Base-by-base conservation (phyloP, 352 stramenopile genomes). In the Pythium rhizo-oryzae region DNA sequence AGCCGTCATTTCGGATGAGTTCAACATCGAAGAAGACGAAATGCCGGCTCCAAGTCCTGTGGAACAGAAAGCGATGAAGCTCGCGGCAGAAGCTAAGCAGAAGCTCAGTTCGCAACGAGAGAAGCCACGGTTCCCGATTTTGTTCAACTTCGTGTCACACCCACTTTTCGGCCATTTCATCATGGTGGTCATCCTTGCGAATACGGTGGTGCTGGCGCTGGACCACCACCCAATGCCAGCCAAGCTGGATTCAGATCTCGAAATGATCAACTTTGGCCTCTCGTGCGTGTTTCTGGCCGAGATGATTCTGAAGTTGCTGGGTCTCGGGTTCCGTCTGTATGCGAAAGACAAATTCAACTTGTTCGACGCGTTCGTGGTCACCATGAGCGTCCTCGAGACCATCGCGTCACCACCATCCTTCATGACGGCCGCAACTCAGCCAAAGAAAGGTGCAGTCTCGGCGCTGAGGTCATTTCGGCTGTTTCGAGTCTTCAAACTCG, bases 401-500 rank as follows among this genome's bases (percentile, higher is more conserved):
- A 65, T 84, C 18, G 70, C 80, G 37, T 89, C 84, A 0, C 88
- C 87, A 9, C 88, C 86, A 4, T 91, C 85, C 0, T 93, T 94
- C 50, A 76, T 96, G 67, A 85, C 75, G 3, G 63, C 53, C 35
- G 78, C 68, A 24, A 79, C 84, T 28, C 61, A 72, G 3, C 76
- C 75, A 0, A 84, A 84, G 46, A 91, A 90, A 60, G 86, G 83
- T 7, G 79, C 79, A 0, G 82, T 91, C 4, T 97, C 91, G 24
- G 90, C 92, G 0, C 72, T 99, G 19, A 78, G 94, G 6, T 95
- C 89, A 4, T 93, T 98, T 60, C 84, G 96, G 0, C 72, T 98
- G 11, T 97, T 98, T 59, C 81, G 94, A 24, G 82, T 98, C 21
- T 97, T 99, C 66, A 99, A 99, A 57, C 84, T 99, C 23, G 94